phyloP scores from a whole-genome alignment of 2,329 filamentous ascomycete species.

The Verticillium klebahnii region DNA sequence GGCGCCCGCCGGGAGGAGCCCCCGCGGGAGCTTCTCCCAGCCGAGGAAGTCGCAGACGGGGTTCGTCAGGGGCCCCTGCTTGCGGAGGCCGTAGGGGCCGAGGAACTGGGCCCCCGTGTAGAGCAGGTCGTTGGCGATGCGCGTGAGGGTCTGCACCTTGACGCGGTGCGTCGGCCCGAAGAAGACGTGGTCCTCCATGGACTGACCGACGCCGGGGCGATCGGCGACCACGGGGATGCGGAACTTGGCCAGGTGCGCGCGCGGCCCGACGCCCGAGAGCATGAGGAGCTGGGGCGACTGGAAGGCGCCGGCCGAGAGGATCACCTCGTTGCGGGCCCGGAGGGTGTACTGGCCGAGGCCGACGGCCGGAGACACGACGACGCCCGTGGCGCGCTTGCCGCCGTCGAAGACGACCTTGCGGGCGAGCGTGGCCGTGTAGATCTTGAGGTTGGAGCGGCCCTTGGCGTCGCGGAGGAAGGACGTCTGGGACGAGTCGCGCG shows the following conservation, averaged over 20 bases:
- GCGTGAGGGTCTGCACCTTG: conserved; percentile 13
- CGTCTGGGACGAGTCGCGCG: conserved; percentile 29
- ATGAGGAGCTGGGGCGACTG: conserved; percentile 69
- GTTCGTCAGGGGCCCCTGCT: conserved; percentile 15
- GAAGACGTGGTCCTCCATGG: conserved; percentile 56
- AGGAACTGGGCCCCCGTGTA: conserved; percentile 3
- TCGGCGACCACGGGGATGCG: conserved; percentile 41
- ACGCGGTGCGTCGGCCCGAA: conserved; percentile 8
- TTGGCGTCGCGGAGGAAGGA: conserved; percentile 25
- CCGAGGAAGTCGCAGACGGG: conserved; percentile 16
- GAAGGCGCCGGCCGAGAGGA: conserved; percentile 75
- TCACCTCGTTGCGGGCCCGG: conserved; percentile 54
- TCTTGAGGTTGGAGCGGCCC: conserved; percentile 24
- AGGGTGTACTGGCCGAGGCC: conserved; percentile 9
- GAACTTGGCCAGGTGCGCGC: conserved; percentile 28
- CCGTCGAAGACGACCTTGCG: conserved; percentile 39
- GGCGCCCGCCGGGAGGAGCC: not conserved
- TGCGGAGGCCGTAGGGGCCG: conserved; percentile 1
- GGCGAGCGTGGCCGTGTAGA: conserved; percentile 36
- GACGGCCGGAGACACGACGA: conserved; percentile 22
- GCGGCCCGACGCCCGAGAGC: conserved; percentile 46
- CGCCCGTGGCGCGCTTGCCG: conserved; percentile 33
- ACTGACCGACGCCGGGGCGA: conserved; percentile 70
- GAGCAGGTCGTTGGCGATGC: conserved; percentile 8
- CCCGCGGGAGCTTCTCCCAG: conserved; percentile 14